phyloP scores from a whole-genome alignment of 352 stramenopile species.

The Globisporangium perplexum region DNA sequence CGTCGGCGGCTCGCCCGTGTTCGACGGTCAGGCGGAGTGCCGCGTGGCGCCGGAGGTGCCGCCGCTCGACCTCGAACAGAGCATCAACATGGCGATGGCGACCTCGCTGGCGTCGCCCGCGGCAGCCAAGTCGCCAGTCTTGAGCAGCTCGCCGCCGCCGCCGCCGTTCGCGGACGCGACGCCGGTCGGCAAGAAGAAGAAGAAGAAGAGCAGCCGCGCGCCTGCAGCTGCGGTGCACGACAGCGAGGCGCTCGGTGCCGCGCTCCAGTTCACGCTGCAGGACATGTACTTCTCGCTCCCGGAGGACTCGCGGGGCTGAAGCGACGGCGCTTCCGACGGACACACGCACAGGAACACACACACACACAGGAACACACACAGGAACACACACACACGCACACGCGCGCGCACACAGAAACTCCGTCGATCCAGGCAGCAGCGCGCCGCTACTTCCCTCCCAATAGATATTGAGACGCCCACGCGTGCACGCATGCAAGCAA shows the following conservation, averaged over 20 bases:
- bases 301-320: conserved; percentile 14
- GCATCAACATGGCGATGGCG: conserved; percentile 78
- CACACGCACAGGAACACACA: too few relatives aligned
- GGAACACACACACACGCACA: too few relatives aligned
- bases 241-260: background rate
- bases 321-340: too few relatives aligned
- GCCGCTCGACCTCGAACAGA: conserved; percentile 54
- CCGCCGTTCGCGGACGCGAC: background rate
- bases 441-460: too few relatives aligned
- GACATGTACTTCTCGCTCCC: conserved; percentile 74
- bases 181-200: conserved; percentile 25
- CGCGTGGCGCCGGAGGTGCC: conserved; percentile 35
- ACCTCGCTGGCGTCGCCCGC: conserved; percentile 43
- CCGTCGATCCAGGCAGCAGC: too few relatives aligned
- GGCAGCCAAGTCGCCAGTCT: background rate
- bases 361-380: too few relatives aligned
- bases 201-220: conserved; percentile 17
- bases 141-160: conserved; percentile 4
- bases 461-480: too few relatives aligned
- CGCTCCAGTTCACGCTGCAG: conserved; percentile 70
- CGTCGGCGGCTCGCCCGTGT: conserved; percentile 71
- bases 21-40: conserved; percentile 38
- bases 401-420: too few relatives aligned
- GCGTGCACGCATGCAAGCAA: too few relatives aligned
- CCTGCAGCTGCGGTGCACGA: background rate